Conservation (phyloP, 2,329 filamentous ascomycete genomes). For the Cladosporium sp. region DNA sequence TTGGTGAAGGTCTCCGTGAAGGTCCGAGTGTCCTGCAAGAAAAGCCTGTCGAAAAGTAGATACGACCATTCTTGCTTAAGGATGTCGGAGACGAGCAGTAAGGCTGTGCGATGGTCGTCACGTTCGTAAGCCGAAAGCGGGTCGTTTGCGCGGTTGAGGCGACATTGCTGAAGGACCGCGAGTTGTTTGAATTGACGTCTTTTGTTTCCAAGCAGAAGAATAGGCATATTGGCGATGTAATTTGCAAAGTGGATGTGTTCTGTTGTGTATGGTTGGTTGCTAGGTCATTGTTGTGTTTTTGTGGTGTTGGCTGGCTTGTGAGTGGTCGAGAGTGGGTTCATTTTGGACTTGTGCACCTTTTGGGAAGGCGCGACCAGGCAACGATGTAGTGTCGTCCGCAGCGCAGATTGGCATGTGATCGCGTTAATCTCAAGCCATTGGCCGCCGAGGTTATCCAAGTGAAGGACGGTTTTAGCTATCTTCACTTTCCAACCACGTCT, state of each 20-base stretch:
- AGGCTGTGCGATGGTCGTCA: background rate
- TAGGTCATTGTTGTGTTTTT: constrained; percentile 1
- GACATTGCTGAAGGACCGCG: background rate
- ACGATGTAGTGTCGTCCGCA: background rate
- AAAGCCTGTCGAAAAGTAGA: background rate
- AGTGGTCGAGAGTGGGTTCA: background rate
- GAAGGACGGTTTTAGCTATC: background rate
- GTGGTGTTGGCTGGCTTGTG: constrained; percentile 2
- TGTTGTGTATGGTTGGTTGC: background rate
- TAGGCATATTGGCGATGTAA: constrained; percentile 10
- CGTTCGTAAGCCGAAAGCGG: constrained; percentile 5
- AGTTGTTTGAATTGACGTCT: constrained; percentile 15
- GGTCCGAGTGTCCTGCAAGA: background rate
- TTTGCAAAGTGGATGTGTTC: background rate
- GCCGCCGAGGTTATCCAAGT: background rate
- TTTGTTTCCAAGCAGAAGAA: constrained; percentile 6
- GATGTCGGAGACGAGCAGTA: background rate
- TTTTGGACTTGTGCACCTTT: background rate
- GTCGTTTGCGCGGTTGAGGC: constrained; percentile 8
- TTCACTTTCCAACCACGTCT: background rate
- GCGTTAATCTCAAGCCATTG: background rate
- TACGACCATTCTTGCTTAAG: constrained; percentile 12
- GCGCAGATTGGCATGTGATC: constrained; percentile 6
- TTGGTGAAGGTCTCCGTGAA: background rate
- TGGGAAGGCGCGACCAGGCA: constrained; percentile 14